Percentiles rank a stretch among this genome's conserved stretches.
These are phyloP conservation scores for Yarrowia sp. DNA, from an alignment of 805 yeast species.

Conservation along the genomic window DNA sequence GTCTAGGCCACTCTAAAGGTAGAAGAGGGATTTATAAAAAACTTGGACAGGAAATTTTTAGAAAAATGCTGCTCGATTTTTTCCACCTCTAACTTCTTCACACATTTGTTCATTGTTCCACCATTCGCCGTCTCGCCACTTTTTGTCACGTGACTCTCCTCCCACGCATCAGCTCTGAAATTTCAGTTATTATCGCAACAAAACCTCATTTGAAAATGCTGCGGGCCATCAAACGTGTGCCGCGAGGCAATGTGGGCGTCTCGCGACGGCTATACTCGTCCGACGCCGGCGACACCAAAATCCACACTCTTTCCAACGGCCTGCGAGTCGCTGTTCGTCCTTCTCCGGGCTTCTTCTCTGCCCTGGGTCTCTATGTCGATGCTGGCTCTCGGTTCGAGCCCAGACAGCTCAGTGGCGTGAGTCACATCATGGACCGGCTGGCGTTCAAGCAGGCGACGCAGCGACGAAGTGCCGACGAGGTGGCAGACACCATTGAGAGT, in stretches of 20 bases:
- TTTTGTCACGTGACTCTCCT: neutral
- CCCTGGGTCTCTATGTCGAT: conserved; percentile 85
- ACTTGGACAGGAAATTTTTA: too few relatives aligned
- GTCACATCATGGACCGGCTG: conserved; percentile 84
- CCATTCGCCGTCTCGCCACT: too few relatives aligned
- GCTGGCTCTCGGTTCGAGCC: conserved; percentile 90
- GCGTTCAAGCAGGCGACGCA: conserved; percentile 60
- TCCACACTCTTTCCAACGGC: conserved; percentile 68
- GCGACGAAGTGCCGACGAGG: conserved; percentile 60
- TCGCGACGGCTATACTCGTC: conserved; percentile 15
- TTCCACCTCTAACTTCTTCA: too few relatives aligned
- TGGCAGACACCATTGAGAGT: conserved; percentile 76
- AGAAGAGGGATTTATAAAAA: too few relatives aligned
- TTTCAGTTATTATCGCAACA: conserved; percentile 16
- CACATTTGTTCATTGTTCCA: too few relatives aligned
- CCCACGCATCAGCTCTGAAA: conserved; percentile 2
- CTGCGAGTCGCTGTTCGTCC: conserved; percentile 82
- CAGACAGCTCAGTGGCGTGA: conserved; percentile 66
- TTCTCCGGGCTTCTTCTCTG: conserved; percentile 88
- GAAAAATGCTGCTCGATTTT: too few relatives aligned
- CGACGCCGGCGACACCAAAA: conserved; percentile 24
- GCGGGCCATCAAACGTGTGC: conserved; percentile 26
- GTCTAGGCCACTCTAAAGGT: too few relatives aligned
- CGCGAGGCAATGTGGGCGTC: neutral
- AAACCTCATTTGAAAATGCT: conserved; percentile 1